Evolutionary conservation across 352 stramenopile genomes (phyloP).

Genomic region (Phytophthora litchii): DNA sequence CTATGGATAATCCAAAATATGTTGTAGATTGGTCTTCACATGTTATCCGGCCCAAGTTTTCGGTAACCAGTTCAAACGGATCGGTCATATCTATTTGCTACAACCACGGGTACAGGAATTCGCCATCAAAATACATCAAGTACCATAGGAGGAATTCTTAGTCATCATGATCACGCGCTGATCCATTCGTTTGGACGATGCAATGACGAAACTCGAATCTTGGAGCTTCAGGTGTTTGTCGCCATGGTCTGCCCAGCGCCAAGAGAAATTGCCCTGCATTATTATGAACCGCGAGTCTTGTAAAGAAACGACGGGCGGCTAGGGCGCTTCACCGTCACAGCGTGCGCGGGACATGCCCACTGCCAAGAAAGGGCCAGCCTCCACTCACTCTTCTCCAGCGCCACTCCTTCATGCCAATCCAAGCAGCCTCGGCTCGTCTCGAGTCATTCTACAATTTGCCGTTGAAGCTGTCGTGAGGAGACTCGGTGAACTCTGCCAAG

Average conservation of each 20-base stretch:
- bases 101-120: too few species aligned
- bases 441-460: constrained; percentile 27
- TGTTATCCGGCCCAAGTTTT: too few species aligned
- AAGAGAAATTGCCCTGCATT: constrained; percentile 24
- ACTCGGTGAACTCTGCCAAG: constrained; percentile 15
- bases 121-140: too few species aligned
- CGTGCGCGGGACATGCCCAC: constrained; percentile 6
- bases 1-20: too few species aligned
- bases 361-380: constrained; percentile 17
- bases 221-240: too few species aligned
- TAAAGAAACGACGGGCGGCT: constrained; percentile 26
- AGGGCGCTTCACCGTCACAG: constrained; percentile 8
- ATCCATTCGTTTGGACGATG: constrained; percentile 2
- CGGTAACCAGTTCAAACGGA: too few species aligned
- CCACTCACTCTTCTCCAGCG: constrained; percentile 11
- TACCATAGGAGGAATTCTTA: too few species aligned
- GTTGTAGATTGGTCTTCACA: too few species aligned
- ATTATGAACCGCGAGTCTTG: constrained; percentile 7
- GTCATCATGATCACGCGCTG: too few species aligned
- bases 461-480: constrained; percentile 31
- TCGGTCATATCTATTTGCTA: too few species aligned
- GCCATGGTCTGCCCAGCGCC: constrained; percentile 5
- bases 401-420: constrained; percentile 4
- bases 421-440: constrained; percentile 17
- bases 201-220: constrained; percentile 1